A percentile compares a stretch with the other conserved stretches of the same genome.
phyloP scores from a whole-genome alignment of 192 early-diverging fungal genomes.

The Spizellomyces sp. region DNA sequence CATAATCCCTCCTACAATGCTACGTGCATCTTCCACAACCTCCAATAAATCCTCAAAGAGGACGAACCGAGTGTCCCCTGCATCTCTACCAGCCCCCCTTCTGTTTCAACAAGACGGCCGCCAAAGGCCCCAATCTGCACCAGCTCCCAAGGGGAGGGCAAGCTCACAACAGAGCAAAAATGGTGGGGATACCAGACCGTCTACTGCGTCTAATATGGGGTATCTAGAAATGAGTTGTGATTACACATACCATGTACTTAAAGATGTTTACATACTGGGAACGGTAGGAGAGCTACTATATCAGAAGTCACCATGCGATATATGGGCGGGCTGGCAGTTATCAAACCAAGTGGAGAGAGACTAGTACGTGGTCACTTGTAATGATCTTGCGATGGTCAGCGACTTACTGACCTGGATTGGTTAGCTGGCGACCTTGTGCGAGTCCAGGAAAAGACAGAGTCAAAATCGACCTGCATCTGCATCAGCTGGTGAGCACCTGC shows the following conservation, averaged over 20 bases:
- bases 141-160: no score
- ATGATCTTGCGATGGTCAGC: not conserved
- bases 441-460: not conserved
- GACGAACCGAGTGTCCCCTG: no score
- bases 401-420: not conserved
- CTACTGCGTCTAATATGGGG: no score
- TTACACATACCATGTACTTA: not conserved
- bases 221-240: not conserved
- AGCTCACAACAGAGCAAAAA: no score
- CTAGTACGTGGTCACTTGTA: not conserved
- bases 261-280: not conserved
- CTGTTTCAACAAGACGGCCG: no score
- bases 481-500: not conserved
- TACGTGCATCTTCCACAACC: no score
- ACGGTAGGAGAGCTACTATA: not conserved
- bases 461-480: not conserved
- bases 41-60: no score
- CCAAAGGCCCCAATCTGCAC: no score
- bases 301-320: not conserved
- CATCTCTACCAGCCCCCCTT: no score
- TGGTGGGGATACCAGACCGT: no score
- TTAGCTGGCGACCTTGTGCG: constrained; percentile 3
- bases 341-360: constrained; percentile 3
- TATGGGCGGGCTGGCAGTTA: not conserved
- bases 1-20: no score